phyloP scores from a whole-genome alignment of 1,284 basidiomycete species.

The Xerocomus nothofagi region DNA sequence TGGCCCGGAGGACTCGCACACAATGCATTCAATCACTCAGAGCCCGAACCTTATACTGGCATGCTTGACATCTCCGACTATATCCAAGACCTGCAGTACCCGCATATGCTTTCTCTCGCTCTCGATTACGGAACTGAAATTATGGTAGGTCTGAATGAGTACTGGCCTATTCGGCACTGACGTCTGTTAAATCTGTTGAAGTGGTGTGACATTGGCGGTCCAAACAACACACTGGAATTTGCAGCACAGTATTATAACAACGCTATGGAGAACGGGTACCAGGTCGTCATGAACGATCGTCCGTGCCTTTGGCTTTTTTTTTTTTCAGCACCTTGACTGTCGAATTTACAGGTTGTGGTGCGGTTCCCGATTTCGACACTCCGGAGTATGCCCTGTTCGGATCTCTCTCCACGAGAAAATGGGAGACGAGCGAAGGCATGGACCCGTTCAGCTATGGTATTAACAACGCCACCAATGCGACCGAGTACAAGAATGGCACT shows the following conservation, averaged over 20 bases:
- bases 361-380: slow-evolving; percentile 53
- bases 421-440: slow-evolving; percentile 59
- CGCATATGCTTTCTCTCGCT: slow-evolving; percentile 57
- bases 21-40: slow-evolving; percentile 49
- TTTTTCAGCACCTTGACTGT: background rate
- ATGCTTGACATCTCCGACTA: slow-evolving; percentile 50
- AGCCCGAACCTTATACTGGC: slow-evolving; percentile 57
- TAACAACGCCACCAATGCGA: slow-evolving; percentile 43
- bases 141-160: slow-evolving; percentile 40
- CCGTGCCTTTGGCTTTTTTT: slow-evolving; percentile 8
- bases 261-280: slow-evolving; percentile 45
- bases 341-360: slow-evolving; percentile 37
- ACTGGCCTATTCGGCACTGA: background rate
- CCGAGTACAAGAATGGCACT: slow-evolving; percentile 50
- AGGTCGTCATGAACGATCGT: slow-evolving; percentile 60
- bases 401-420: slow-evolving; percentile 48
- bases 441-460: slow-evolving; percentile 49
- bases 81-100: slow-evolving; percentile 51
- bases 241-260: slow-evolving; percentile 54
- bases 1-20: slow-evolving; percentile 58
- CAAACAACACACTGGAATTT: slow-evolving; percentile 49
- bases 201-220: slow-evolving; percentile 65
- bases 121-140: slow-evolving; percentile 57
- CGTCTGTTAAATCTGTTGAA: slow-evolving; percentile 25
- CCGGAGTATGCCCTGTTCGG: slow-evolving; percentile 57